Conservation (phyloP, 2,329 filamentous ascomycete species). For the Colletotrichum siamense region DNA sequence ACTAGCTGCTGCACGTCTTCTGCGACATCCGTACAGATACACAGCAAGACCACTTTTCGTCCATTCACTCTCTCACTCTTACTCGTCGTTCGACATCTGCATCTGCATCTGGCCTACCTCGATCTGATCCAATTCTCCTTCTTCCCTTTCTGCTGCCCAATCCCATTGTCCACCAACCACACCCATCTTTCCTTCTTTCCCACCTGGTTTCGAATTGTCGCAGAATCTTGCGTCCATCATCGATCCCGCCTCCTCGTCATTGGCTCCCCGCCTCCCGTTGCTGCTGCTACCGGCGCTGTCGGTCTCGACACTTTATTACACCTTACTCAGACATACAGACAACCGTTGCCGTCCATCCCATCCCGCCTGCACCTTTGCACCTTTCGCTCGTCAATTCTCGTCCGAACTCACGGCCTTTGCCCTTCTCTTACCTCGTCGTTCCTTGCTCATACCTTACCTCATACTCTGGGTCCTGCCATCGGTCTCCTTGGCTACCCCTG, state of each 20-base stretch:
- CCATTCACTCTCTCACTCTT: background rate
- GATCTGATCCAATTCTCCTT: background rate
- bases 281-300: background rate
- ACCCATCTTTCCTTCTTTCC: slow-evolving; percentile 3
- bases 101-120: background rate
- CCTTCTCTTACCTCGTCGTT: background rate
- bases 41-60: background rate
- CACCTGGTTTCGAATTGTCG: background rate
- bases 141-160: background rate
- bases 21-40: background rate
- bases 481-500: slow-evolving; percentile 17
- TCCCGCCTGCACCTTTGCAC: background rate
- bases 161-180: background rate
- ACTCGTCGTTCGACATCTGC: background rate
- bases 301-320: background rate
- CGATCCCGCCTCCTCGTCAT: background rate
- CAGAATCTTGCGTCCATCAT: background rate
- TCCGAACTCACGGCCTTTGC: slow-evolving; percentile 10
- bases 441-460: slow-evolving; percentile 17
- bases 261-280: background rate
- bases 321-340: background rate
- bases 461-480: slow-evolving; percentile 17
- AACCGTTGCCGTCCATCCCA: background rate
- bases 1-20: background rate
- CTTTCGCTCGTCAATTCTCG: slow-evolving; percentile 3